Base-by-base conservation (phyloP, 305 asterid species). In the Coffea humblotiana region DNA sequence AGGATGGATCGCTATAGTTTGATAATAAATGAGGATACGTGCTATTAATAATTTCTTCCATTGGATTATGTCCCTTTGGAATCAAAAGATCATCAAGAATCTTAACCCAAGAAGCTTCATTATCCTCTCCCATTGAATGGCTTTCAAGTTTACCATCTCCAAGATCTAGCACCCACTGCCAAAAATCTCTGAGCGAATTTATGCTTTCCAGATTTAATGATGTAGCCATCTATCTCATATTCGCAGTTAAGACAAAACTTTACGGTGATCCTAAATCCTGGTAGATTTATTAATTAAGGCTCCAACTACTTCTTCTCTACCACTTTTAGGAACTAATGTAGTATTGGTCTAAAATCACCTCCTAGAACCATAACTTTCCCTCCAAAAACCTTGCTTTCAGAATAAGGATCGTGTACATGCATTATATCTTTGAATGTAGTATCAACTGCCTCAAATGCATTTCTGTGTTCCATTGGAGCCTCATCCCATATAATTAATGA, bases 301-400 rank as follows among this genome's bases (percentile, higher is more conserved):
- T 21, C 4, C 2, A 19, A 60, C 19, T 5, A 60, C 23, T 60
- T 60, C 66, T 21, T 10, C 6, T 60, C 29, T 60, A 23, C n/a
- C 66, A 6, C 7, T 8, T 23, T 65, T 47, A 0, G 18, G 7
- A 3, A 77, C 72, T 0, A 80, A 0, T 15, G 49, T 15, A 74
- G 25, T 0, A 69, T 60, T 18, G 74, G 77, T 23, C 64, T 49
- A 49, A 78, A 78, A 47, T 78, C 82, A 18, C 77, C 80, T 4
- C 71, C 25, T 8, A 68, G 6, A 23, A 68, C 0, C 13, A 74
- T 5, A 0, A 4, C 1, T 29, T 80, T 72, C 1, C 76, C 76
- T 11, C 63, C 58, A 25, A 72, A 49, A 1, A 23, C 29, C 9
- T 60, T 21, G 11, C 23, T 15, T 23, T 60, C 29, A 19, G 19